Evolutionary conservation across 2,329 filamentous ascomycete genomes (phyloP).

Genomic region (Talaromyces sp.): DNA sequence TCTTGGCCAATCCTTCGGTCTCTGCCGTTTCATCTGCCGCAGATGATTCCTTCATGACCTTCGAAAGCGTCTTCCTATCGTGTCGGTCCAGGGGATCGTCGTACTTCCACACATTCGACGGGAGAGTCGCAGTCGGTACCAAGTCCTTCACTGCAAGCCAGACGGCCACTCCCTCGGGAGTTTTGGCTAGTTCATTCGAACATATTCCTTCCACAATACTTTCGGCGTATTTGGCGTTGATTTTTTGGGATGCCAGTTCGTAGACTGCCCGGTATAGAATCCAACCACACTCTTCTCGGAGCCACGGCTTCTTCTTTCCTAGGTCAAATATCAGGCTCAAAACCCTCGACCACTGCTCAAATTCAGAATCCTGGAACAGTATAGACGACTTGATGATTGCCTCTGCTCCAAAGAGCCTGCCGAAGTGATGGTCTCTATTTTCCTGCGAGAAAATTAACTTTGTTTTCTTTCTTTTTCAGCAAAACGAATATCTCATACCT

Average conservation of each 20-base stretch:
- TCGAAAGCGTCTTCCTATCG: conserved; percentile 64
- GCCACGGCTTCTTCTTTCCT: conserved; percentile 78
- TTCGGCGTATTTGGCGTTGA: conserved; percentile 50
- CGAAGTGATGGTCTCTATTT: conserved; percentile 78
- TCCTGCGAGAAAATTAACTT: conserved; percentile 55
- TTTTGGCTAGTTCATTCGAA: conserved; percentile 65
- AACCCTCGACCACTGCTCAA: conserved; percentile 54
- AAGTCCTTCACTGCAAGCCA: conserved; percentile 69
- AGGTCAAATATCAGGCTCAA: conserved; percentile 69
- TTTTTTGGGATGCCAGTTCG: conserved; percentile 42
- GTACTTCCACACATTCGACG: conserved; percentile 64
- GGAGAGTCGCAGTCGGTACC: conserved; percentile 62
- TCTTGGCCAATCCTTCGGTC: conserved; percentile 18
- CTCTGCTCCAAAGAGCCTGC: conserved; percentile 80
- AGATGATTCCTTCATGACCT: conserved; percentile 68
- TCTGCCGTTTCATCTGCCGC: conserved; percentile 24
- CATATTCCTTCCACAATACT: conserved; percentile 60
- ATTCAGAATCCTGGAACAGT: conserved; percentile 56
- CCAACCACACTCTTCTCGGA: conserved; percentile 82
- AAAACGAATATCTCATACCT: conserved; percentile 35
- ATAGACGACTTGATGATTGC: conserved; percentile 77
- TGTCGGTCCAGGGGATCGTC: conserved; percentile 68
- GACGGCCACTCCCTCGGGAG: conserved; percentile 82
- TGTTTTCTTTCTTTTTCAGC: not conserved
- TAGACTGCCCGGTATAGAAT: conserved; percentile 69